Evolutionary conservation across 208 protist species (phyloP), one percentile per base, ranked within the genome.

Genomic region (Wallacemonas sp.): DNA sequence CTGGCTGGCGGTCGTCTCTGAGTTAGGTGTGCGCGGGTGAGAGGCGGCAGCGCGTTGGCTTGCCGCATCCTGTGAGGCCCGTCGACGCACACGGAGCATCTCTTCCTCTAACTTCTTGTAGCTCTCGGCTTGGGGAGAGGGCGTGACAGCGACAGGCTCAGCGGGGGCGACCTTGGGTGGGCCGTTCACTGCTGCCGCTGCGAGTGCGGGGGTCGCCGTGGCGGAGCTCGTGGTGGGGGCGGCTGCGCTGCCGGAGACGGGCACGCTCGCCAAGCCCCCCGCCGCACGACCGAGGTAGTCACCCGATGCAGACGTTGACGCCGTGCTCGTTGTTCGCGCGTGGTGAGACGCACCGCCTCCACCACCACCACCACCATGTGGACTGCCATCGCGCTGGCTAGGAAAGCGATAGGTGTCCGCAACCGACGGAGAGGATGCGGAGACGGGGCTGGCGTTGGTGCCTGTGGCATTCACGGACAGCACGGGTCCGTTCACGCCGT

Each of bases 91-190:
- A 30, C 62, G 70, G 2, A 46, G 11, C 54, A 75, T 68, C 22
- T 69, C 70, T 24, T 61, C 46, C 62, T 75, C 62, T 21, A 75
- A 34, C 62, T 66, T 63, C 55, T 66, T 63, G 51, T 66, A 75
- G n/a, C 42, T 65, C 33, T 71, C 58, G 8, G 62, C 33, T 17
- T 24, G 51, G 21, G 38, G 36, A 17, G 36, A 17, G 6, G 36
- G 36, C 36, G 36, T 14, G 36, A 41, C 36, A 41, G 14, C 36
- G 14, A 14, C 36, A 14, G 36, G 36, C 36, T 41, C 9, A 6
- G 36, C 9, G 6, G 36, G 36, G 36, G 36, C 36, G 36, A 14
- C 14, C 9, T 6, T 14, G 36, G 36, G 36, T 2, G 54, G 12
- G 0, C 4, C 0, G 17, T 17, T 26, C 22, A 22, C 21, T 9